Evolutionary conservation across 1,284 basidiomycete genomes (phyloP), one percentile per base, ranked within the genome.

Genomic region (Albatrellus sp.): DNA sequence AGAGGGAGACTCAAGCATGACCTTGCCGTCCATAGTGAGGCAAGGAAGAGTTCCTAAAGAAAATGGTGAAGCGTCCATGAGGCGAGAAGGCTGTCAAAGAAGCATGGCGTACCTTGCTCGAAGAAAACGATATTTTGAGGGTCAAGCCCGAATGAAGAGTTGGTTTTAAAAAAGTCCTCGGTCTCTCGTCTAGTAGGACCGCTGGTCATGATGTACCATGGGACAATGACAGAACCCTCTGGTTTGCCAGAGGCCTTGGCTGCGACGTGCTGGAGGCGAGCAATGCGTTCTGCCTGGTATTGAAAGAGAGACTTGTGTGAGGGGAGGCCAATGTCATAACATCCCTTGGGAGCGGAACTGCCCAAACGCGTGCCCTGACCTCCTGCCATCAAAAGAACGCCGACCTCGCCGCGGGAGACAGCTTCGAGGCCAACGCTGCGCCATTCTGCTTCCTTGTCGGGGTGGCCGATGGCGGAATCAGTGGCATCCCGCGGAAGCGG

Each of bases 201-300:
- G 57, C 89, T 92, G 47, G 94, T 98, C 96, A 99, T 99, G 58
- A 99, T 80, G 69, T 97, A 98, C 96, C 96, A 98, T 43, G 80
- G 86, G 49, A 98, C 78, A 46, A 75, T 63, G 43, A 84, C 79
- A 2, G 75, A 72, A 40, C 74, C 76, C 12, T 66, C 60, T 19
- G 72, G 60, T 54, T 75, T 77, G 45, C 69, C 67, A 41, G 60
- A 65, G 42, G 72, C 66, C 46, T 67, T 55, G 55, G 77, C 77
- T 0, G 92, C 93, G 40, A 98, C 62, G 28, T 65, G 64, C 64
- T 94, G 86, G 43, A 99, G 68, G 47, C 83, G 77, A 42, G 73
- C 70, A 60, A 99, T 97, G 43, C 94, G 79, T 65, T 96, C 92
- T 4, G 93, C 96, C 65, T 99, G 96, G 55, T 90, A 84, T 60